Evolutionary conservation across 2,329 filamentous ascomycete species (phyloP).

Genomic region (Xylaria hypoxylon): DNA sequence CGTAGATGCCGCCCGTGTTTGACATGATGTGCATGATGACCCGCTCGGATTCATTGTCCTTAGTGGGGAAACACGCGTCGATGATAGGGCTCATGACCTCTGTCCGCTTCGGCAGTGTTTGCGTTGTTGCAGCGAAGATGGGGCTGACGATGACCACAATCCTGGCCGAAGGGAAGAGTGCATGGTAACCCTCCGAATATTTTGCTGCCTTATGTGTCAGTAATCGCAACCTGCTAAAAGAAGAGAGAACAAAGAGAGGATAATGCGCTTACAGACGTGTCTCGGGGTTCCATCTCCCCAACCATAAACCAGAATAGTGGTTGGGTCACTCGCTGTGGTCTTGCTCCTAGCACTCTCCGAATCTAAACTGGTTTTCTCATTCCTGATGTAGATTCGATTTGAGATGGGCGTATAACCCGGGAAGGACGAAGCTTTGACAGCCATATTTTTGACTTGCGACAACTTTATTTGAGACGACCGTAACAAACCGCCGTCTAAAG

Average conservation of each 20-base stretch:
- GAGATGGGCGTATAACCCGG: slow-evolving; percentile 61
- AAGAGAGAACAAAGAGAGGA: not conserved
- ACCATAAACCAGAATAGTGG: slow-evolving; percentile 64
- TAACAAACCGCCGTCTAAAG: not conserved
- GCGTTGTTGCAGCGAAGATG: slow-evolving; percentile 60
- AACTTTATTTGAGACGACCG: not conserved
- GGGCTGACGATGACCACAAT: slow-evolving; percentile 65
- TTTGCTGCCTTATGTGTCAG: slow-evolving; percentile 46
- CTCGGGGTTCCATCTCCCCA: slow-evolving; percentile 68
- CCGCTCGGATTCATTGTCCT: slow-evolving; percentile 46
- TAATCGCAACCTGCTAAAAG: not conserved
- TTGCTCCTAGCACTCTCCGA: slow-evolving; percentile 22
- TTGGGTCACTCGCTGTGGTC: slow-evolving; percentile 48
- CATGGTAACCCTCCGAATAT: slow-evolving; percentile 64
- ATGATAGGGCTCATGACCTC: slow-evolving; percentile 60
- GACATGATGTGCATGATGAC: slow-evolving; percentile 67
- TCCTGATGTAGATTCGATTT: slow-evolving; percentile 60
- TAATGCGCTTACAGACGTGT: slow-evolving; percentile 59
- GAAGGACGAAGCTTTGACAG: slow-evolving; percentile 45
- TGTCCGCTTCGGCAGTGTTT: slow-evolving; percentile 57
- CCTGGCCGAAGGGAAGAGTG: slow-evolving; percentile 62
- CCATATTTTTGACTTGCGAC: slow-evolving; percentile 34
- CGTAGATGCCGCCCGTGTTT: slow-evolving; percentile 68
- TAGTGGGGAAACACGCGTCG: slow-evolving; percentile 53
- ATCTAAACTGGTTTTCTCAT: slow-evolving; percentile 47